Evolutionary conservation across 2,329 filamentous ascomycete species (phyloP), one percentile per base, ranked within the genome.

Genomic region (Apiospora hydei): DNA sequence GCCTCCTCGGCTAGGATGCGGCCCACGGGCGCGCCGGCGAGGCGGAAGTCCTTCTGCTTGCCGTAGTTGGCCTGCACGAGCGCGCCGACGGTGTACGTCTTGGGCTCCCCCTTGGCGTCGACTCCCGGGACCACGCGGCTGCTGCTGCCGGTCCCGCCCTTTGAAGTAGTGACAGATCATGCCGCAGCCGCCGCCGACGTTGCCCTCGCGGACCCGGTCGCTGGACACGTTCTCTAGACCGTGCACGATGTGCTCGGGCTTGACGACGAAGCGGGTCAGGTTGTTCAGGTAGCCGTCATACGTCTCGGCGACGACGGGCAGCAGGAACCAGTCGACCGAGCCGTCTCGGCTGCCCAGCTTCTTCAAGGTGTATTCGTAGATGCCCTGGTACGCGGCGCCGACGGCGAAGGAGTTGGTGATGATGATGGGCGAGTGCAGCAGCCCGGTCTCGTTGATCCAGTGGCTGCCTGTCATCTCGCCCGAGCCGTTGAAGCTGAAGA

Each of bases 31-130:
- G 91, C 87, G 2, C 90, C 89, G 0, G 85, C 84, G 72, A 93
- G 88, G 53, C 85, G 84, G 70, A 93, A 84, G 75, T 90, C 86
- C 53, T 85, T 81, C 72, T 84, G 83, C 44, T 83, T 81, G 13
- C 91, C 91, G 77, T 92, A 93, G 78, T 93, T 93, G 66, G 88
- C 86, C 79, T 92, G 90, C 3, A 91, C 88, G 10, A 93, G 82
- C 1, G 88, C 90, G 0, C 84, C 91, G 26, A 93, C 84, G 0
- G 88, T 91, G 76, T 89, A 92, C 3, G 82, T 80, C 71, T 80
- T 84, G 6, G 77, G 75, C 43, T 79, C 77, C n/a, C 76, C 79
- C n/a, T 76, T 76, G 3, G 77, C 78, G 64, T 83, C 83, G 34
- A 83, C 75, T 0, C 87, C 87, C 1, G 82, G 80, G n/a, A 92